Conservation (phyloP, 2,329 filamentous ascomycete species). For the Sporothrix protearum region DNA sequence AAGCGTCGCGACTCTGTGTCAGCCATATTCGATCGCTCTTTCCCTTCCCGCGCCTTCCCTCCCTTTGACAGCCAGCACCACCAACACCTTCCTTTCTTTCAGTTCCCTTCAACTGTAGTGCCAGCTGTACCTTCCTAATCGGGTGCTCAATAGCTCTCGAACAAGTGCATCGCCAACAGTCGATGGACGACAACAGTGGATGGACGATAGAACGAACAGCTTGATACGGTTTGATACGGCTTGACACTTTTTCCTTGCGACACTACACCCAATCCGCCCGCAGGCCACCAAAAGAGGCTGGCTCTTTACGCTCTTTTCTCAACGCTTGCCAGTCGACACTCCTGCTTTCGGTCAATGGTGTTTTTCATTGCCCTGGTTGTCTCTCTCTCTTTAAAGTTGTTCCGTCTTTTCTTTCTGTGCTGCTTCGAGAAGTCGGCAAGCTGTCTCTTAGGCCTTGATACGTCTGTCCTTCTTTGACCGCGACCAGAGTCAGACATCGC, state of each 20-base stretch:
- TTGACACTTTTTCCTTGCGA: conserved; percentile 10
- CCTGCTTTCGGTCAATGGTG: not conserved
- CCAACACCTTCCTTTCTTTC: not conserved
- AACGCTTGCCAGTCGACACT: not conserved
- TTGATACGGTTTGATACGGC: no score
- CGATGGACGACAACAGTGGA: not conserved
- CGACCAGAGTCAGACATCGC: not conserved
- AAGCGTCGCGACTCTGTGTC: not conserved
- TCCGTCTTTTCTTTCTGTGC: not conserved
- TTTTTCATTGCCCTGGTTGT: not conserved
- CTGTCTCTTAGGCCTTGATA: not conserved
- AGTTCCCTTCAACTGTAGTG: not conserved
- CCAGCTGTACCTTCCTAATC: conserved; percentile 22
- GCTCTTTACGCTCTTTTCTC: not conserved
- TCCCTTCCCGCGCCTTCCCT: not conserved
- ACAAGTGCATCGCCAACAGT: not conserved
- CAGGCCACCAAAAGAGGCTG: conserved; percentile 9
- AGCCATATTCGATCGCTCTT: not conserved
- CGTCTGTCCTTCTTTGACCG: not conserved
- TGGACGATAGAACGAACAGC: not conserved
- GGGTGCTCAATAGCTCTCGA: conserved; percentile 27
- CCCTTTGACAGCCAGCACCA: not conserved
- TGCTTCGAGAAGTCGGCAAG: not conserved
- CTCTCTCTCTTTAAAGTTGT: not conserved
- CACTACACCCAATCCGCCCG: not conserved